These are phyloP conservation scores for Salix brachista DNA, from an alignment of 345 rosid genomes.

Conservation along the genomic window DNA sequence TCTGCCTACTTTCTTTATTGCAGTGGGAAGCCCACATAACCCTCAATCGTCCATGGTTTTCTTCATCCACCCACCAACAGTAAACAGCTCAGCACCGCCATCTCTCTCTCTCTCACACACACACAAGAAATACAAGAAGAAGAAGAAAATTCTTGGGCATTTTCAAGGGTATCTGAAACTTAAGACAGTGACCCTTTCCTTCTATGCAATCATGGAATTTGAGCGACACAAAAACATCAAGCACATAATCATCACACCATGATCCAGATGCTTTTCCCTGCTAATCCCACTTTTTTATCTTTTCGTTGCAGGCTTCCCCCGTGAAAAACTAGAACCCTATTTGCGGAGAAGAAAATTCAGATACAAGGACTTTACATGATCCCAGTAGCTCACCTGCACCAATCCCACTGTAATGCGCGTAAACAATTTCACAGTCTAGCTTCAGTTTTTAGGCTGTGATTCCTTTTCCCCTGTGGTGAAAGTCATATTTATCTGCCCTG, in stretches of 20 bases:
- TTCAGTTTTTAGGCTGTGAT: background rate
- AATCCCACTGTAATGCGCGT: background rate
- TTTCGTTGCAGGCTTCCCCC: conserved; percentile 4
- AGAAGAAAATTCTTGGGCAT: conserved; percentile 4
- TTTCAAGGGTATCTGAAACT: background rate
- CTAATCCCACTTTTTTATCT: background rate
- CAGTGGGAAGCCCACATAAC: background rate
- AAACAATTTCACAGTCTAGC: background rate
- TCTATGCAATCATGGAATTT: conserved; percentile 11
- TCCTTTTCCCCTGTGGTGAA: background rate
- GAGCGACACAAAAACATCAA: background rate
- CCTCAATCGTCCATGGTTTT: conserved; percentile 1
- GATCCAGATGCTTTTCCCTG: background rate
- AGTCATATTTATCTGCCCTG: background rate
- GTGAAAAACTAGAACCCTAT: conserved; percentile 14
- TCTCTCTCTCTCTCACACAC: conserved; percentile 11
- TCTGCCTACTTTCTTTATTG: conserved; percentile 9
- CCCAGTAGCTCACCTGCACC: conserved; percentile 1
- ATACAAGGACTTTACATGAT: background rate
- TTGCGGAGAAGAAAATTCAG: conserved; percentile 1
- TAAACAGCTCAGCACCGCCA: conserved; percentile 16
- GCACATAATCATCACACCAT: background rate
- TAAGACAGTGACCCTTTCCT: conserved; percentile 3
- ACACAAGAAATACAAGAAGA: background rate
- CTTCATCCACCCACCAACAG: conserved; percentile 10